A percentile compares a stretch with the other conserved stretches of the same genome.
Conservation (phyloP, 2,329 filamentous ascomycete species). For the Trichoderma sp. region DNA sequence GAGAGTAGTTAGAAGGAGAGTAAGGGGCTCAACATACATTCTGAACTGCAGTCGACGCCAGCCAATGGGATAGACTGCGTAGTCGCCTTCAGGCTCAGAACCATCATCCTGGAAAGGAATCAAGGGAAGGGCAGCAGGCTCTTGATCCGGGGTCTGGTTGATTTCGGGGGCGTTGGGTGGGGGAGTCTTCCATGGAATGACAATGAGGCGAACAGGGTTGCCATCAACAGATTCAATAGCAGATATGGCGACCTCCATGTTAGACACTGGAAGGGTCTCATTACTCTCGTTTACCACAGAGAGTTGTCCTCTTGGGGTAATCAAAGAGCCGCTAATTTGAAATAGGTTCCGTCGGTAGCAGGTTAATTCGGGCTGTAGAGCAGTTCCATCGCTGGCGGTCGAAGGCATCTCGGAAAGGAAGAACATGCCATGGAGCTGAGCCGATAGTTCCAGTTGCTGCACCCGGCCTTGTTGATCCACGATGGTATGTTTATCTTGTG, state of each 20-base stretch:
- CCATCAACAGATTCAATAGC: conserved; percentile 95
- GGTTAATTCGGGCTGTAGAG: conserved; percentile 78
- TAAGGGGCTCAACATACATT: conserved; percentile 54
- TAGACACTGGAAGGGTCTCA: conserved; percentile 78
- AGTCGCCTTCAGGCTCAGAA: conserved; percentile 69
- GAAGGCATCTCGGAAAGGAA: conserved; percentile 80
- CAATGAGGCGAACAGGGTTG: conserved; percentile 88
- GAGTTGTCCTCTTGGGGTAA: conserved; percentile 73
- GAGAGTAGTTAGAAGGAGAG: background rate
- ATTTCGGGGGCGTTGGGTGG: conserved; percentile 74
- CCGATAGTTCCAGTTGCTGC: conserved; percentile 63
- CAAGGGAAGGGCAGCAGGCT: conserved; percentile 79
- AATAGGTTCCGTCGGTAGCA: conserved; percentile 96
- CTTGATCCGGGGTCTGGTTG: conserved; percentile 70
- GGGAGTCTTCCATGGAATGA: conserved; percentile 97
- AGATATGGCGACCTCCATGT: conserved; percentile 83
- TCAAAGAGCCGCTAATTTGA: conserved; percentile 89
- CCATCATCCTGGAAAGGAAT: conserved; percentile 65
- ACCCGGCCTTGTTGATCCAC: conserved; percentile 61
- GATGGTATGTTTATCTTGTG: conserved; percentile 61
- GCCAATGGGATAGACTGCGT: conserved; percentile 86
- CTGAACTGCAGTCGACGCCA: conserved; percentile 94
- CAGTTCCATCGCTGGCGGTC: conserved; percentile 56
- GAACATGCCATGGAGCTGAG: conserved; percentile 86
- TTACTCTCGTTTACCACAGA: conserved; percentile 83